Evolutionary conservation across 257 asterid genomes (phyloP), one percentile per base, ranked within the genome.

Genomic region (Mentha longifolia): DNA sequence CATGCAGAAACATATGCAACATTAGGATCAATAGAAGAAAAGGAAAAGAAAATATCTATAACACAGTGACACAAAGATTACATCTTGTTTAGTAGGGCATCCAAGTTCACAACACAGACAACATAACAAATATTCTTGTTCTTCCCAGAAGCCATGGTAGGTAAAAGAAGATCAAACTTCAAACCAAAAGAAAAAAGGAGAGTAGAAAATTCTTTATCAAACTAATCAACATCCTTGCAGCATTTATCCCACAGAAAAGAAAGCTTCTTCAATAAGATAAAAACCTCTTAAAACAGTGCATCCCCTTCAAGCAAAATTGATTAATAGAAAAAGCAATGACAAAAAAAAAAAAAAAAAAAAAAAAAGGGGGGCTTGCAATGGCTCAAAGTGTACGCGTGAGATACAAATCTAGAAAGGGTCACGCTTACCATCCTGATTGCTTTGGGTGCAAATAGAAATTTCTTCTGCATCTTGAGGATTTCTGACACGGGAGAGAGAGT

Each of bases 401-500:
- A 56, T 9, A 31, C 31, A 49, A 68, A n/a, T 19, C 35, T 62
- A 35, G 73, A 33, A 41, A 22, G 31, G 30, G 63, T 52, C 52
- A 51, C 41, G 72, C 95, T 79, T 74, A 88, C 97, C 92, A 74
- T 78, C 92, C 61, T 81, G 86, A 67, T 78, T 63, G 75, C 47
- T 78, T 61, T 68, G 87, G 70, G 75, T 62, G 73, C 65, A 43
- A 46, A 50, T 25, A 71, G 46, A 84, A 49, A 54, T 47, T 70
- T 78, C 84, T 74, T 84, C 89, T 0, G 77, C 78, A 73, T 76
- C 76, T 52, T 86, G 87, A 81, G 77, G 70, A 73, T 76, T 73
- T 73, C 73, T 84, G 62, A 80, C 79, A 72, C n/a, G 79, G 68
- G 92, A 89, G 79, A 82, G 92, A 83, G 95, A 77, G 70, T 64